Base-by-base conservation (phyloP, 768 basidiomycete genomes). In the Boletus rufocinnamomeus region DNA sequence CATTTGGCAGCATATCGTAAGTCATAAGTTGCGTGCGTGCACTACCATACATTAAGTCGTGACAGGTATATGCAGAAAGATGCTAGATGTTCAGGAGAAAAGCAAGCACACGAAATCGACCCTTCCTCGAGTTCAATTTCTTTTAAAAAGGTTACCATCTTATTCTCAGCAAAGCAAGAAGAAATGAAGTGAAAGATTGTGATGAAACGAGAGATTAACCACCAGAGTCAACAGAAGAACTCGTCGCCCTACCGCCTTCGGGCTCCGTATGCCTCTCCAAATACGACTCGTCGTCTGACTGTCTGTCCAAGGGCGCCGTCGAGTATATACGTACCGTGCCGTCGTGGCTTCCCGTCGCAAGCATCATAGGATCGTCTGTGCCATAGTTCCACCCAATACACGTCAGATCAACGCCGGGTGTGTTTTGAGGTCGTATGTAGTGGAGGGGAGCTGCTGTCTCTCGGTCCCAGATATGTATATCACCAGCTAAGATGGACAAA, bases 391-490 rank as follows among this genome's bases (percentile, higher is more conserved):
- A 93, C 16, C 88, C 88, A 41, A 92, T 82, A 60, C 88, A 89
- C 10, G 91, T 92, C 58, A 93, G 67, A 66, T 91, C 87, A 2
- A 54, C 61, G 4, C 83, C 81, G 32, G 82, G 79, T 16, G 63
- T 27, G n/a, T 63, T 68, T 16, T 85, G 86, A 30, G 84, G 80
- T 16, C 81, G 84, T 63, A 93, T 80, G 61, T 85, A 81, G 60
- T 91, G 89, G 3, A 93, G 76, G 2, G 91, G 75, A 9, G 84
- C 79, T 6, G 83, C 91, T 13, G 87, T 88, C 73, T 92, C 89
- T 58, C 85, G 83, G 66, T 93, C 91, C 91, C 91, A 93, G 14
- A 93, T 89, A 66, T 90, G 87, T 16, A 93, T 86, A 65, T 91
- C 88, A 5, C 91, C 91, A 59, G 82, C 91, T 91, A 58, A 37